Evolutionary conservation across 176 grass and related monocot species (phyloP).

Genomic region (Musa schizocarpa): DNA sequence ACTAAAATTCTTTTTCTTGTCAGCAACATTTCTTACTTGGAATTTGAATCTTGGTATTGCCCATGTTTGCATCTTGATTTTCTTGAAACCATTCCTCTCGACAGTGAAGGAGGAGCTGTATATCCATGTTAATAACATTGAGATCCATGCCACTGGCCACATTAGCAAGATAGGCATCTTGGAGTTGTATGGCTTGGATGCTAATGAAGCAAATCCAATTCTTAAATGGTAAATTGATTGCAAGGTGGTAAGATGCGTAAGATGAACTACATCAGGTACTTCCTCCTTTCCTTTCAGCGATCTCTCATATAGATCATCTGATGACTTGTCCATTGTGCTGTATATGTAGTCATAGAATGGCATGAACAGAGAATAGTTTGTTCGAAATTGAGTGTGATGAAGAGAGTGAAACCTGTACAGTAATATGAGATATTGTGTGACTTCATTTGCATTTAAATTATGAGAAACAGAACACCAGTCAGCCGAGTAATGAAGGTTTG

Average conservation of each 20-base stretch:
- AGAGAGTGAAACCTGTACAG: slow-evolving; percentile 72
- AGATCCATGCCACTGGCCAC: slow-evolving; percentile 50
- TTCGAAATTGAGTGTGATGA: slow-evolving; percentile 85
- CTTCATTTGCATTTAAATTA: neutral
- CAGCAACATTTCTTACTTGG: slow-evolving; percentile 37
- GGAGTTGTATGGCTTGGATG: slow-evolving; percentile 57
- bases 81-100: slow-evolving; percentile 56
- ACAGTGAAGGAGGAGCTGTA: slow-evolving; percentile 60
- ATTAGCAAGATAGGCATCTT: slow-evolving; percentile 49
- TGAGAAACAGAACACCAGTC: neutral
- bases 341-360: slow-evolving; percentile 96
- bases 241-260: slow-evolving; percentile 65
- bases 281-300: slow-evolving; percentile 52
- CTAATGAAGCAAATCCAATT: slow-evolving; percentile 55
- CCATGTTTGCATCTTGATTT: slow-evolving; percentile 82
- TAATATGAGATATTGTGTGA: neutral
- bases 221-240: slow-evolving; percentile 70
- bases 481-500: neutral
- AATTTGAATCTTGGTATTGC: slow-evolving; percentile 81
- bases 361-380: slow-evolving; percentile 90
- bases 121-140: slow-evolving; percentile 46
- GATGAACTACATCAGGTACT: slow-evolving; percentile 47
- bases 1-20: neutral
- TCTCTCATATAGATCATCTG: slow-evolving; percentile 51
- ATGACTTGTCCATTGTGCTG: slow-evolving; percentile 65